Percentiles rank a stretch among this genome's conserved stretches.
Evolutionary conservation across 164 flowering plant genomes (phyloP).

Genomic region (Macadamia tetraphylla): DNA sequence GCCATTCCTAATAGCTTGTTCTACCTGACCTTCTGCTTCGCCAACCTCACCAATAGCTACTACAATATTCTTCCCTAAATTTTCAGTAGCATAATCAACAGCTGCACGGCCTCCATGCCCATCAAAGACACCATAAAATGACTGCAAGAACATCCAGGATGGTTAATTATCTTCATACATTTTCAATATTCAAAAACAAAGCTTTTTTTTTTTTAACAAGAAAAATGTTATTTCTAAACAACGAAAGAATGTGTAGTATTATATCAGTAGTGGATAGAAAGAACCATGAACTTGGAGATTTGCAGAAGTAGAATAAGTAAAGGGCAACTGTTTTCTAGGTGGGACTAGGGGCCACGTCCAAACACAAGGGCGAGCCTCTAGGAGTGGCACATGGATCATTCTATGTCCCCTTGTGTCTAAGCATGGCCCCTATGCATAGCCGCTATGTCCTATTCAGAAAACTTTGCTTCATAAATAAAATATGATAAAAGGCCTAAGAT

Average conservation of each 20-base stretch:
- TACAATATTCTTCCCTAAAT: constrained; percentile 45
- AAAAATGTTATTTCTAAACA: too few relatives aligned
- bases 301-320: too few relatives aligned
- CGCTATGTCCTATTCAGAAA: too few relatives aligned
- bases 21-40: constrained; percentile 11
- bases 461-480: too few relatives aligned
- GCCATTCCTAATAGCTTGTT: constrained; percentile 32
- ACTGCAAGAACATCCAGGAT: constrained; percentile 20
- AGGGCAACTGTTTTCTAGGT: too few relatives aligned
- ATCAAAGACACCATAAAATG: constrained; percentile 49
- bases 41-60: constrained; percentile 13
- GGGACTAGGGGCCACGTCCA: too few relatives aligned
- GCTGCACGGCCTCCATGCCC: constrained; percentile 62
- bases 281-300: neutral
- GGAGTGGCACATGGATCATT: too few relatives aligned
- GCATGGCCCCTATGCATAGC: too few relatives aligned
- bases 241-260: neutral
- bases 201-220: neutral
- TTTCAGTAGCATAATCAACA: constrained; percentile 39
- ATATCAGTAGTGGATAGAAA: neutral
- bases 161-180: too few relatives aligned
- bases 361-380: too few relatives aligned
- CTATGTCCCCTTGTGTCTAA: too few relatives aligned
- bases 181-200: neutral
- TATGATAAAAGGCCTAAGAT: too few relatives aligned